A percentile compares a stretch with the other conserved stretches of the same genome.
phyloP scores from a whole-genome alignment of 805 yeast genomes.

The Hanseniaspora osmophila region DNA sequence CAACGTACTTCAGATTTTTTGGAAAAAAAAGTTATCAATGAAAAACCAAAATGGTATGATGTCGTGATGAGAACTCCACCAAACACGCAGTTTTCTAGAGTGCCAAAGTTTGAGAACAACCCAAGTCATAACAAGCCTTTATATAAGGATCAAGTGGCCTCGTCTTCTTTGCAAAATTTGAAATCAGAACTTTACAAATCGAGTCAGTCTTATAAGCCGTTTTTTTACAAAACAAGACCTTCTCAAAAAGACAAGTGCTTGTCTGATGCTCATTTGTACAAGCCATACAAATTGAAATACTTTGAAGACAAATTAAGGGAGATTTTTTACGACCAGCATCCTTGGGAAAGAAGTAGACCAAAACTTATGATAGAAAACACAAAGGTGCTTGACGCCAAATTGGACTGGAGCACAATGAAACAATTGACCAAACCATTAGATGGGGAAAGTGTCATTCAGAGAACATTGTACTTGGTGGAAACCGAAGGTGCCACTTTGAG shows the following conservation, averaged over 20 bases:
- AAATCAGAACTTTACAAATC: neutral
- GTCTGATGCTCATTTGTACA: conserved; percentile 12
- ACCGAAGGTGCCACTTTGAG: conserved; percentile 25
- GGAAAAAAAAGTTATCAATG: conserved; percentile 42
- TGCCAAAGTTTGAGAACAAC: conserved; percentile 14
- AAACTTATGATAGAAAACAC: conserved; percentile 65
- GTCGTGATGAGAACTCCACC: conserved; percentile 82
- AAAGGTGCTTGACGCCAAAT: conserved; percentile 36
- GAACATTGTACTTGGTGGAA: conserved; percentile 44
- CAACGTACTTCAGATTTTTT: conserved; percentile 71
- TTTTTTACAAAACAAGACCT: conserved; percentile 22
- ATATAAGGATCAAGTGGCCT: neutral
- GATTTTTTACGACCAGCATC: conserved; percentile 81
- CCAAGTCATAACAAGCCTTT: conserved; percentile 13
- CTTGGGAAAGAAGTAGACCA: conserved; percentile 95
- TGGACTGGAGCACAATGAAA: conserved; percentile 68
- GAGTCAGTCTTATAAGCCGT: neutral
- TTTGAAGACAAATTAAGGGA: conserved; percentile 67
- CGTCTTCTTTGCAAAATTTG: neutral
- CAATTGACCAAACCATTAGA: conserved; percentile 66
- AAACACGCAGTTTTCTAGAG: conserved; percentile 33
- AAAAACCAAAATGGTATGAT: conserved; percentile 81
- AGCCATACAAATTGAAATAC: conserved; percentile 20
- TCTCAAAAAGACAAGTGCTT: conserved; percentile 11
- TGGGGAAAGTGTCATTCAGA: conserved; percentile 79